Conservation (phyloP, 2,329 filamentous ascomycete species). For the Hymenoscyphus occultus region DNA sequence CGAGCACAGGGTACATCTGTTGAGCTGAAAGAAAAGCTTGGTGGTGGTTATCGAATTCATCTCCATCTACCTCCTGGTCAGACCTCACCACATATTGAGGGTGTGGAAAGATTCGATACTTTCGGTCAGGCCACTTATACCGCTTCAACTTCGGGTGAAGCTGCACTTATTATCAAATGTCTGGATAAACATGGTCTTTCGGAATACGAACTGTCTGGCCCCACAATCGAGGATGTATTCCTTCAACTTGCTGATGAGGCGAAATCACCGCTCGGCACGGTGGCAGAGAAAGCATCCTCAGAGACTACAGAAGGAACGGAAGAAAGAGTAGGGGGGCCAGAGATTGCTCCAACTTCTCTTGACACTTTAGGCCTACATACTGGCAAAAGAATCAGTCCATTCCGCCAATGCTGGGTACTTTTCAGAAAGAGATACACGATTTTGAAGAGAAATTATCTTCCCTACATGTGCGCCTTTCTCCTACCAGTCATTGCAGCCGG, state of each 20-base stretch:
- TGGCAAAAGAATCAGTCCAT: constrained; percentile 66
- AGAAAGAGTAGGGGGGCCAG: not conserved
- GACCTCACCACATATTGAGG: constrained; percentile 49
- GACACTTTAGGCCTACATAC: constrained; percentile 55
- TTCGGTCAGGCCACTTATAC: constrained; percentile 74
- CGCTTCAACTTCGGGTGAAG: constrained; percentile 65
- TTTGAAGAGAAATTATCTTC: constrained; percentile 73
- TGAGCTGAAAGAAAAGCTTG: constrained; percentile 76
- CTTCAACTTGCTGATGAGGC: constrained; percentile 81
- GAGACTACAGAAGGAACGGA: constrained; percentile 26
- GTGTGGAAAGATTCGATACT: constrained; percentile 54
- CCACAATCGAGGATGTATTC: constrained; percentile 92
- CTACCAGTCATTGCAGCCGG: constrained; percentile 79
- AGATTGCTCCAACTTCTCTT: not conserved
- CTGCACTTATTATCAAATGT: constrained; percentile 66
- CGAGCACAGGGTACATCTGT: constrained; percentile 82
- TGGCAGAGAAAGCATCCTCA: constrained; percentile 16
- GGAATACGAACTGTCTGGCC: constrained; percentile 83
- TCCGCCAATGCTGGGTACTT: constrained; percentile 68
- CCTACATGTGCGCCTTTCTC: constrained; percentile 70
- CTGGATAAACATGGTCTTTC: constrained; percentile 65
- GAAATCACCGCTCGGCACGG: constrained; percentile 45
- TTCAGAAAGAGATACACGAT: constrained; percentile 77
- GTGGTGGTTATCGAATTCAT: constrained; percentile 81
- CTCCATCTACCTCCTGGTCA: constrained; percentile 58